Percentiles rank a stretch among this genome's conserved stretches.
These are phyloP conservation scores for Cyclotella choctawhatcheeana DNA, from an alignment of 108 stramenopile genomes.

Conservation along the genomic window DNA sequence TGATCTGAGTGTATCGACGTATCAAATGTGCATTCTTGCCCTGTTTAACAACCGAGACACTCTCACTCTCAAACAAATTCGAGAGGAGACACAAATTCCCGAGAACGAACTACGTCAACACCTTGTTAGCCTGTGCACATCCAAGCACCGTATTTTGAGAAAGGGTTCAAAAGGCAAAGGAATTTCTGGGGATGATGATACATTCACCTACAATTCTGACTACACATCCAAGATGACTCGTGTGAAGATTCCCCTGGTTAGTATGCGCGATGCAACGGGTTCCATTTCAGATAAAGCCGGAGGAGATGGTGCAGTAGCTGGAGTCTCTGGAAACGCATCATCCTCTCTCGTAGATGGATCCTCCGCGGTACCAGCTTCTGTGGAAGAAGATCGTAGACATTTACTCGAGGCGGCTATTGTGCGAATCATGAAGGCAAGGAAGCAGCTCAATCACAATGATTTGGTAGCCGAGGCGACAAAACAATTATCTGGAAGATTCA, in stretches of 20 bases:
- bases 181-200: constrained; percentile 88
- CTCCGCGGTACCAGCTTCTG: constrained; percentile 65
- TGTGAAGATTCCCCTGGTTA: constrained; percentile 91
- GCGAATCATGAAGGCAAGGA: constrained; percentile 97
- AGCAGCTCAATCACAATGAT: constrained; percentile 91
- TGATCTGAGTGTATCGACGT: constrained; percentile 94
- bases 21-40: constrained; percentile 98
- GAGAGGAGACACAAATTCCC: constrained; percentile 85
- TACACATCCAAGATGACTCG: constrained; percentile 91
- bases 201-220: constrained; percentile 90
- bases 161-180: constrained; percentile 94
- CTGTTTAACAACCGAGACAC: constrained; percentile 90
- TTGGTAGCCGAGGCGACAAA: constrained; percentile 93
- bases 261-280: constrained; percentile 76
- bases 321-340: neutral
- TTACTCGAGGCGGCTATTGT: constrained; percentile 96
- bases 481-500: constrained; percentile 84
- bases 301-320: constrained; percentile 25
- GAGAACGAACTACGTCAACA: constrained; percentile 92
- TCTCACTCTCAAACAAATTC: constrained; percentile 85
- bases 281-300: constrained; percentile 31
- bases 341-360: constrained; percentile 55
- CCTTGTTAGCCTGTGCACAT: constrained; percentile 95
- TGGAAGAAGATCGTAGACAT: constrained; percentile 93
- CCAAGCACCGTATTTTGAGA: constrained; percentile 90